Conservation (phyloP, 208 protist species). For the Crithidia sp. region DNA sequence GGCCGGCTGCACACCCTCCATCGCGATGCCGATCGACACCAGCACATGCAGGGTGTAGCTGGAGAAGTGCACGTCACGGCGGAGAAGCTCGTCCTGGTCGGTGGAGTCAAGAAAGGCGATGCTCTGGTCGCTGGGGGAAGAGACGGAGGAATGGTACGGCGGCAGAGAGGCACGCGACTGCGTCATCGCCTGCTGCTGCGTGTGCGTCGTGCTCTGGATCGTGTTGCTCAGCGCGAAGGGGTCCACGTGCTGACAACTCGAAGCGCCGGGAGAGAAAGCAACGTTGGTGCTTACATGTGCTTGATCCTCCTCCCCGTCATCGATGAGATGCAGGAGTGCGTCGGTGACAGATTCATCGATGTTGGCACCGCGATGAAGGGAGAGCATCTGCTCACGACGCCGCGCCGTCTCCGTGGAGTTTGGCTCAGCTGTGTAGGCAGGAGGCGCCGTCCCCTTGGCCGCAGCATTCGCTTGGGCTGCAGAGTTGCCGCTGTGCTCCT, state of each 20-base stretch:
- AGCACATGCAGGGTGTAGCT: slow-evolving; percentile 53
- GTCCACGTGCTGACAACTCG: too few relatives aligned
- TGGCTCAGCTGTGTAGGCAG: background rate
- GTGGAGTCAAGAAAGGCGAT: background rate
- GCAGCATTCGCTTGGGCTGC: background rate
- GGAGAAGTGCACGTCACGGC: slow-evolving; percentile 41
- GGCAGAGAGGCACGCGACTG: background rate
- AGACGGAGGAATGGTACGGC: background rate
- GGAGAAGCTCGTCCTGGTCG: slow-evolving; percentile 24
- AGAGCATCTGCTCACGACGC: background rate
- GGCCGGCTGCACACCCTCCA: slow-evolving; percentile 46
- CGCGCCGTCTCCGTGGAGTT: background rate
- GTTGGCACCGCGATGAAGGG: background rate
- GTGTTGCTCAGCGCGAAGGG: background rate
- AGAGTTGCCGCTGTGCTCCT: background rate
- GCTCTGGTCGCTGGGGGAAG: slow-evolving; percentile 6
- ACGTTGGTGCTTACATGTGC: background rate
- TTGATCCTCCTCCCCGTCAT: slow-evolving; percentile 9
- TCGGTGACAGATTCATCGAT: background rate
- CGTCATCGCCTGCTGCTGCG: background rate
- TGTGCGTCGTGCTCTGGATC: background rate
- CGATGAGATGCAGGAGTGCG: background rate
- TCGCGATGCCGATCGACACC: slow-evolving; percentile 46
- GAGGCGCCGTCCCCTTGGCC: background rate
- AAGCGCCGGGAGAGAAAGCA: too few relatives aligned